Conservation (phyloP, 306 rosid genomes). For the Citrullus mucosospermus region DNA sequence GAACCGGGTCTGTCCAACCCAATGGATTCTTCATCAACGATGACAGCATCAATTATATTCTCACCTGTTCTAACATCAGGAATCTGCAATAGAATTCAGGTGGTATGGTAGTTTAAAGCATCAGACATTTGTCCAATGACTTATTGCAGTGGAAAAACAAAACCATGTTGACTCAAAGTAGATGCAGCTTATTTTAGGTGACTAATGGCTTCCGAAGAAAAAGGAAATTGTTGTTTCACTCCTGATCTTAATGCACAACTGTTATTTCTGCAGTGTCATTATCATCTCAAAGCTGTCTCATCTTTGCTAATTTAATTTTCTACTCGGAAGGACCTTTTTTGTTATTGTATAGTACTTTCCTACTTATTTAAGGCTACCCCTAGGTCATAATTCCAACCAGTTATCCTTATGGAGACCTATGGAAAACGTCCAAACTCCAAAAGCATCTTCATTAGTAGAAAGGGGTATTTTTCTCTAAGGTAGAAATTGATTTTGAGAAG, state of each 20-base stretch:
- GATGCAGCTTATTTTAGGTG: not conserved
- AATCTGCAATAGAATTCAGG: slow-evolving; percentile 37
- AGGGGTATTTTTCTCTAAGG: not conserved
- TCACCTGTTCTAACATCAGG: slow-evolving; percentile 71
- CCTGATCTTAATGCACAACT: not conserved
- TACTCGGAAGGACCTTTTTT: not conserved
- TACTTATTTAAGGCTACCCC: not conserved
- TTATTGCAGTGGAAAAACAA: not conserved
- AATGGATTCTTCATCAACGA: slow-evolving; percentile 77
- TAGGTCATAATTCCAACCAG: not conserved
- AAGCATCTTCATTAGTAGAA: not conserved
- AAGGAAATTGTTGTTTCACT: not conserved
- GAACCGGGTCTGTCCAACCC: slow-evolving; percentile 27
- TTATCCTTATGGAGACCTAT: not conserved
- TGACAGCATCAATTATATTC: slow-evolving; percentile 61
- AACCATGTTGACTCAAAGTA: not conserved
- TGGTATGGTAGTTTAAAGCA: not conserved
- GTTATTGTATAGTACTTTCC: not conserved
- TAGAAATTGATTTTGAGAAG: not conserved
- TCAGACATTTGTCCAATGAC: not conserved
- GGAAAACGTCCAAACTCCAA: not conserved
- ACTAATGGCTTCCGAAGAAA: not conserved
- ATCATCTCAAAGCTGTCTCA: not conserved
- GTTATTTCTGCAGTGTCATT: not conserved
- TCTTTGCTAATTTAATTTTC: not conserved